Evolutionary conservation across 2,329 filamentous ascomycete species (phyloP).

Genomic region (Cladosporium cucumerinum): DNA sequence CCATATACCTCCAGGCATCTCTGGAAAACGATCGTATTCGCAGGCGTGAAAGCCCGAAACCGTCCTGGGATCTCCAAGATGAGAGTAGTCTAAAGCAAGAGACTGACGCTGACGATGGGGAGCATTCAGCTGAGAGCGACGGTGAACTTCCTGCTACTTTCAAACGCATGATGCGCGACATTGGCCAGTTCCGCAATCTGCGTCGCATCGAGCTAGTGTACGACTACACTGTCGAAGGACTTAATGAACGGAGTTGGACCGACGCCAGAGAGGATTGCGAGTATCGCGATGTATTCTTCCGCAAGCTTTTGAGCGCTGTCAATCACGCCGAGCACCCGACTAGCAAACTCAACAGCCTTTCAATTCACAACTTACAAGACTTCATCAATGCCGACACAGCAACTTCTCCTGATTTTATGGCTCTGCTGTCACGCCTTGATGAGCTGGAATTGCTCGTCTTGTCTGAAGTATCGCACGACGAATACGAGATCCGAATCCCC

Average conservation of each 20-base stretch:
- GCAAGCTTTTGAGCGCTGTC: background rate
- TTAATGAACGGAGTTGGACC: background rate
- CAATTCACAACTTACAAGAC: constrained; percentile 31
- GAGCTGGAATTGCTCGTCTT: background rate
- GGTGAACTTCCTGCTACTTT: background rate
- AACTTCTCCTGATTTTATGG: constrained; percentile 20
- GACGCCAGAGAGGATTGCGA: background rate
- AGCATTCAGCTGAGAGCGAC: background rate
- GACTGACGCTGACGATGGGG: background rate
- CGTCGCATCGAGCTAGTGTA: background rate
- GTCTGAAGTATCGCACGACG: background rate
- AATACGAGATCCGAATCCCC: constrained; percentile 17
- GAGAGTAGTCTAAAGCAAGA: background rate
- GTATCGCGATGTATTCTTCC: background rate
- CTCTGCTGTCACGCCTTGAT: constrained; percentile 20
- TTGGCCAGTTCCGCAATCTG: background rate
- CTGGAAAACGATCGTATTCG: background rate
- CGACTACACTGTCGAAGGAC: background rate
- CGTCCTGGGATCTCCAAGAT: background rate
- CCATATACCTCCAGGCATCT: background rate
- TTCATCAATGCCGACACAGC: constrained; percentile 15
- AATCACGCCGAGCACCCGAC: constrained; percentile 7
- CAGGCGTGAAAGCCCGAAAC: background rate
- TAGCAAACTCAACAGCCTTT: constrained; percentile 19
- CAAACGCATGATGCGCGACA: background rate